These are phyloP conservation scores for Westerdykella aurantiaca DNA, from an alignment of 2,329 filamentous ascomycete genomes.

Conservation along the genomic window DNA sequence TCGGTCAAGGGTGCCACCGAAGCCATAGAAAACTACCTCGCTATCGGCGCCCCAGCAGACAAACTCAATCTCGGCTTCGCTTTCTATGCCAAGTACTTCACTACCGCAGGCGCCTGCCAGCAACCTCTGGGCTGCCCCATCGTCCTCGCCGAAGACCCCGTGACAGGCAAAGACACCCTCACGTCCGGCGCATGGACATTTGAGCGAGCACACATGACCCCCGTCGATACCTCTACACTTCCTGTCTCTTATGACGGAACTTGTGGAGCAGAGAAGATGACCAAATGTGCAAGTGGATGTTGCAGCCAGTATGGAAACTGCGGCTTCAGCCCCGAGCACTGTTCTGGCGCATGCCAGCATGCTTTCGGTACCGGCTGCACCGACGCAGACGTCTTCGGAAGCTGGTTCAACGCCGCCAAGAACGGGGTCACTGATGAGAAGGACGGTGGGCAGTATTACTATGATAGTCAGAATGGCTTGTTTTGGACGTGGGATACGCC, in stretches of 20 bases:
- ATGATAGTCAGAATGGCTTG: slow-evolving; percentile 52
- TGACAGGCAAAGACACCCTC: slow-evolving; percentile 55
- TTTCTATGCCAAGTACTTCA: slow-evolving; percentile 65
- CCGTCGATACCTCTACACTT: slow-evolving; percentile 13
- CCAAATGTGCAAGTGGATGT: slow-evolving; percentile 24
- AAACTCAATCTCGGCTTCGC: slow-evolving; percentile 63
- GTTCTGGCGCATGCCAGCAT: slow-evolving; percentile 28
- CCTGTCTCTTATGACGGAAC: slow-evolving; percentile 21
- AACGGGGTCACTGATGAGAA: slow-evolving; percentile 53
- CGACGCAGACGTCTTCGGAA: slow-evolving; percentile 48
- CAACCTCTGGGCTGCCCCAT: slow-evolving; percentile 55
- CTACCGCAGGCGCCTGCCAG: slow-evolving; percentile 42
- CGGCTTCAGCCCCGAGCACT: slow-evolving; percentile 23
- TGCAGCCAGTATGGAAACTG: slow-evolving; percentile 33
- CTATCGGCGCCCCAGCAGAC: slow-evolving; percentile 49
- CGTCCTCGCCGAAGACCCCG: slow-evolving; percentile 53
- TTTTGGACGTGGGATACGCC: slow-evolving; percentile 74
- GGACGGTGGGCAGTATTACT: slow-evolving; percentile 63
- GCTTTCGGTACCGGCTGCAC: slow-evolving; percentile 38
- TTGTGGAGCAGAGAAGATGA: slow-evolving; percentile 25
- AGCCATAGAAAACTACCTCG: slow-evolving; percentile 54
- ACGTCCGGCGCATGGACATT: slow-evolving; percentile 54
- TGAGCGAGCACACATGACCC: slow-evolving; percentile 22
- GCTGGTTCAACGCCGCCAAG: slow-evolving; percentile 52
- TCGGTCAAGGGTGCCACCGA: slow-evolving; percentile 53